Evolutionary conservation across 1,139 yeast genomes (phyloP), one percentile per base, ranked within the genome.

Genomic region (Scheffersomyces segobiensis): DNA sequence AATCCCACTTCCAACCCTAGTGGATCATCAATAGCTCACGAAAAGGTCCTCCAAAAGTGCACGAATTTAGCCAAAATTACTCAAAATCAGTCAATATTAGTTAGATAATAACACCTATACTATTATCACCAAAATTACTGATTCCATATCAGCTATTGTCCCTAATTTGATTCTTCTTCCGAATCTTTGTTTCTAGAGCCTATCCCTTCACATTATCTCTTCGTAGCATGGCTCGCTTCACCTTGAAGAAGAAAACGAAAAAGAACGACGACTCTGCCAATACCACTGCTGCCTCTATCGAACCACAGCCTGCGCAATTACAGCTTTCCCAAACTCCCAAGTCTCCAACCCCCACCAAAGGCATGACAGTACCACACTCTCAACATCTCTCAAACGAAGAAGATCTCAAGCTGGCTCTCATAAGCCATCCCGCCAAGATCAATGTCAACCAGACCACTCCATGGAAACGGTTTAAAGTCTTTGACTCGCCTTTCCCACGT

Each of bases 401-500:
- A 21, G 19, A 20, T 6, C 53, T 21, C 46, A 10, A 46, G 53
- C 22, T 53, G 42, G 22, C 47, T 47, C 21, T 21, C 51, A 24
- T 21, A 22, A 51, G 50, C 49, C 56, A 50, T 21, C 39, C 57
- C 56, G 21, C n/a, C 19, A 49, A 52, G 22, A 56, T 55, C 21
- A 52, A 60, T 26, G 55, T 59, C 18, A 53, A 57, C 17, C 67
- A 62, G 6, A 59, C 71, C 61, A 71, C 88, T 24, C 97, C 97
- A 1, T 93, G 98, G 98, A 82, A 83, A 54, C 83, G 91, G 66
- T 83, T 84, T 65, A 86, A 86, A 67, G 78, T 93, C 50, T 79
- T 80, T 62, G 86, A 90, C 65, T 88, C 96, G 3, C 98, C 98
- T 0, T 93, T 95, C 68, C 98, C 99, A 6, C 84, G 98, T 53